phyloP scores from a whole-genome alignment of 495 filamentous ascomycete species.

The Saxophila tyrrhenica region DNA sequence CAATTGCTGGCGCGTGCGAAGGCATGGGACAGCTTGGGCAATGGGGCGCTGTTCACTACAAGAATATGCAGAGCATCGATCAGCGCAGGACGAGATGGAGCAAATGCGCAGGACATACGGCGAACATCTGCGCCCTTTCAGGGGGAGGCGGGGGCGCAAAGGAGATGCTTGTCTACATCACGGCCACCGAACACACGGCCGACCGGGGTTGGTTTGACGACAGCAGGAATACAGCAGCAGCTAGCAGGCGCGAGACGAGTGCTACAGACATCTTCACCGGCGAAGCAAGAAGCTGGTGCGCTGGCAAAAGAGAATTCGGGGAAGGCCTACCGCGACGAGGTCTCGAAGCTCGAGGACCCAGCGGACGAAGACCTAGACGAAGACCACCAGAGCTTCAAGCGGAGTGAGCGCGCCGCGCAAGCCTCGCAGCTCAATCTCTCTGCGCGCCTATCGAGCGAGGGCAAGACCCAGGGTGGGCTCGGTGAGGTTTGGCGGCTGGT shows the following conservation, averaged over 20 bases:
- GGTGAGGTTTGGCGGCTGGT: conserved; percentile 76
- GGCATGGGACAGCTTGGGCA: conserved; percentile 27
- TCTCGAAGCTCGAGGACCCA: conserved; percentile 20
- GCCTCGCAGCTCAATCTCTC: conserved; percentile 85
- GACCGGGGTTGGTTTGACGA: too few species aligned
- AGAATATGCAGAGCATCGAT: conserved; percentile 16
- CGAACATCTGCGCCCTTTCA: not conserved
- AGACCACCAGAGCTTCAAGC: conserved; percentile 48
- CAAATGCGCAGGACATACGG: too few species aligned
- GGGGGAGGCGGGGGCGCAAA: not conserved
- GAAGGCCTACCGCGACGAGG: conserved; percentile 18
- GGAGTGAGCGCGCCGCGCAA: conserved; percentile 68
- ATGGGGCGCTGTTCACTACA: conserved; percentile 27
- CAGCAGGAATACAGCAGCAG: not conserved
- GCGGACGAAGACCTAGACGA: conserved; percentile 36
- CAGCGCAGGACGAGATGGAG: too few species aligned
- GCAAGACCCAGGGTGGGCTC: conserved; percentile 47
- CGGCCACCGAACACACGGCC: too few species aligned
- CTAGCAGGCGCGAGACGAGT: not conserved
- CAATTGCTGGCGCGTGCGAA: conserved; percentile 11
- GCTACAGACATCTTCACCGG: conserved; percentile 3
- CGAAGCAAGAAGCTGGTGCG: not conserved
- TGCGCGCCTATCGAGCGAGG: conserved; percentile 73
- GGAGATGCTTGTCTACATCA: conserved; percentile 1
- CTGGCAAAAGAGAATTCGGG: not conserved